Base-by-base conservation (phyloP, 306 rosid species). In the Lotus japonicus region DNA sequence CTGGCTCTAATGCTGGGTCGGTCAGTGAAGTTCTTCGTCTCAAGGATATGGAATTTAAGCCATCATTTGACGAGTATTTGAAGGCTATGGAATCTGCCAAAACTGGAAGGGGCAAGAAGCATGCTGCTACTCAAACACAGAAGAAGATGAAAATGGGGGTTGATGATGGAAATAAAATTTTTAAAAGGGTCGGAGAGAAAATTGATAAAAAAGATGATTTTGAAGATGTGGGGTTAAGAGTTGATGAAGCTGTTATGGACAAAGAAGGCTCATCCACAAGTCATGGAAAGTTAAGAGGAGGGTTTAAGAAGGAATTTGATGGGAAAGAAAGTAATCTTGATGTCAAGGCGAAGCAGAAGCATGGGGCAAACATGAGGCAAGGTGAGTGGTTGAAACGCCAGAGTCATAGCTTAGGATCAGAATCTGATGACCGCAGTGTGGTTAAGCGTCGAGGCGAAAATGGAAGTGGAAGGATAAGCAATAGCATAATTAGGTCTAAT, bases 11-110 rank as follows among this genome's bases (percentile, higher is more conserved):
- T 70, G 58, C 73, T 41, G 42, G 73, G 50, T 70, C 73, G 64
- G 52, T 61, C 12, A 64, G 69, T 45, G 84, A 79, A n/a, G 69
- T 48, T 48, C 19, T 84, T 72, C 67, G 81, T 15, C 77, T 75
- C 48, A 84, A 82, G 9, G 95, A 85, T 11, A 50, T 71, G 43
- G 83, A 83, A 53, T 94, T 94, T 70, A 86, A 79, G 86, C 97
- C 90, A 1, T 90, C 97, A 0, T 94, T 94, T 14, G 84, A 88
- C 70, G 87, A 86, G 44, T 85, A 85, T 73, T 84, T 94, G 89
- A 86, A 74, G 80, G 92, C 81, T 43, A 90, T 90, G 99, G 95
- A 89, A 78, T 71, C 88, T 52, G 82, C 80, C 21, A 83, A 73
- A 76, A 64, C 82, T 71, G 71, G 39, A 8, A 73, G 79, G 80